A percentile compares a stretch with the other conserved stretches of the same genome.
These are phyloP conservation scores for Calonectria naviculata DNA, from an alignment of 2,329 filamentous ascomycete genomes.

Conservation along the genomic window DNA sequence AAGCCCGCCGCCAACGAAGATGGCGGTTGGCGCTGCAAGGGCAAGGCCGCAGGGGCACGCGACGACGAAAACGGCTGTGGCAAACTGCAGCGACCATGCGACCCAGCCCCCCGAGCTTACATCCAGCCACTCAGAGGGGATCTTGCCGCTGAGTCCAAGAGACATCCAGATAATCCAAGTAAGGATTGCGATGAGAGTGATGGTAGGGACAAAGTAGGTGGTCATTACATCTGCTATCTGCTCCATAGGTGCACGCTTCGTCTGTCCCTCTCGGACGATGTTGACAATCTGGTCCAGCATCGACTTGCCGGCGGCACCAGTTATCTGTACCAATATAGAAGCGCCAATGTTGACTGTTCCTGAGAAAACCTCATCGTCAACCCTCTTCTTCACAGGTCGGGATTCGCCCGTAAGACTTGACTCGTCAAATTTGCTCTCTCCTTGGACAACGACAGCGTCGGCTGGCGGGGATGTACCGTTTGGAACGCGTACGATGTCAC, in stretches of 20 bases:
- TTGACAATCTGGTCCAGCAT: conserved; percentile 85
- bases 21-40: conserved; percentile 85
- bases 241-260: conserved; percentile 80
- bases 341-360: conserved; percentile 81
- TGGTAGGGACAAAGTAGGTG: conserved; percentile 79
- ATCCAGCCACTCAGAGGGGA: conserved; percentile 63
- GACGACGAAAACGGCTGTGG: conserved; percentile 88
- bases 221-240: conserved; percentile 79
- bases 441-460: conserved; percentile 76
- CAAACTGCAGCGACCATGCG: conserved; percentile 82
- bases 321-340: conserved; percentile 72
- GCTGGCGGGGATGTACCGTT: conserved; percentile 87
- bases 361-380: conserved; percentile 74
- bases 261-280: conserved; percentile 81
- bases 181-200: conserved; percentile 74
- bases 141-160: conserved; percentile 67
- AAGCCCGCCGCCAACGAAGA: conserved; percentile 84
- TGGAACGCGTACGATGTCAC: conserved; percentile 78
- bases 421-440: conserved; percentile 82
- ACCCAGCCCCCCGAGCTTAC: conserved; percentile 71
- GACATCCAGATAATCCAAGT: conserved; percentile 80
- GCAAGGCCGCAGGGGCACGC: conserved; percentile 88
- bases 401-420: conserved; percentile 89
- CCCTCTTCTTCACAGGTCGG: conserved; percentile 70
- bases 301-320: conserved; percentile 72